Evolutionary conservation across 345 rosid genomes (phyloP), one percentile per base, ranked within the genome.

Genomic region (Sonneratia caseolaris): DNA sequence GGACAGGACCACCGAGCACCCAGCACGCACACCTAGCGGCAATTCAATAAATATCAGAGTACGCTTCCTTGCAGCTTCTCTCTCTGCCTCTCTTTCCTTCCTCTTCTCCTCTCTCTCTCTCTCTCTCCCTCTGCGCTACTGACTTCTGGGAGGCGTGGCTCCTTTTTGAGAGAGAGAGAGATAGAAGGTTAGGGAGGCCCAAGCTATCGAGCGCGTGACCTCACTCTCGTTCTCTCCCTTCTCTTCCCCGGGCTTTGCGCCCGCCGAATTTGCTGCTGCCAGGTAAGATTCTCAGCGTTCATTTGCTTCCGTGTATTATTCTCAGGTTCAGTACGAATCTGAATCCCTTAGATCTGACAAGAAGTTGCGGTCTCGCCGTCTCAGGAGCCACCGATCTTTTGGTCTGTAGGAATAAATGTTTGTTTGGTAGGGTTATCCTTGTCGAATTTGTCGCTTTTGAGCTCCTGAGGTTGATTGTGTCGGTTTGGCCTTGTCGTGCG

Each of bases 151-250:
- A 68, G 36, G 70, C 48, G 70, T 68, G 27, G 69, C 19, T 21
- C 24, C 69, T n/a, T 66, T 14, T 66, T 66, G 73, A 71, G 74
- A 64, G 68, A 62, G 67, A 45, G 36, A 37, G 45, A 38, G 36
- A 57, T n/a, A 36, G 38, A 70, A 49, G 13, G 21, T 12, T 8
- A 22, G 11, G n/a, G 24, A 21, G 22, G 37, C 24, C 57, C 7
- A 37, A 16, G 22, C 21, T 11, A 7, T 38, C 45, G 32, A 14
- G 66, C 66, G 37, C 37, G 66, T 61, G 66, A 61, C 45, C 11
- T 35, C 57, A 35, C 62, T 36, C 47, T n/a, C 37, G 22, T 62
- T 27, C 71, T 57, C 38, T 73, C 65, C 24, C 37, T 48, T 45
- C 45, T 53, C 14, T n/a, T 55, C 47, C 36, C 24, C 27, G 65